Percentiles rank a stretch among this genome's conserved stretches.
phyloP scores from a whole-genome alignment of 2,329 filamentous ascomycete species.

The Magnaporthiopsis poae region DNA sequence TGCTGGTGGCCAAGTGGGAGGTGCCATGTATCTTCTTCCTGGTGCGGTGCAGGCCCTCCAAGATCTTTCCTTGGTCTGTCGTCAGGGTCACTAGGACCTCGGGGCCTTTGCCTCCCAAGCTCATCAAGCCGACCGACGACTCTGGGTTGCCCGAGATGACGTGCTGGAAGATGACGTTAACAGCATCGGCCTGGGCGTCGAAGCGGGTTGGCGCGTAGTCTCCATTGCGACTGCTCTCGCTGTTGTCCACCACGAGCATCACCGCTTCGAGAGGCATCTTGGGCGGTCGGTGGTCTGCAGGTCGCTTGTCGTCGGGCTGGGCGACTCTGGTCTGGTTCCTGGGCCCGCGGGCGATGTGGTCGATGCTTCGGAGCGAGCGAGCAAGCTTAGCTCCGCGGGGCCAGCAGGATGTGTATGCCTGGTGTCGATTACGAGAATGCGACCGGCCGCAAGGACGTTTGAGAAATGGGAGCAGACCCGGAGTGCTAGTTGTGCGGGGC shows the following conservation, averaged over 20 bases:
- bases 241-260: conserved; percentile 99
- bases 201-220: conserved; percentile 86
- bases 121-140: conserved; percentile 95
- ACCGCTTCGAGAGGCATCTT: conserved; percentile 98
- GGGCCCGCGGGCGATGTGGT: conserved; percentile 1
- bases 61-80: conserved; percentile 88
- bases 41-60: conserved; percentile 83
- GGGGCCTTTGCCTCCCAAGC: conserved; percentile 94
- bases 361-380: conserved; percentile 11
- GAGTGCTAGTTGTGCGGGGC: background rate
- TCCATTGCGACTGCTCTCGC: conserved; percentile 94
- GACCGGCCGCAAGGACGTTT: background rate
- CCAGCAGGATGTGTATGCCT: background rate
- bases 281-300: conserved; percentile 24
- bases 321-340: background rate
- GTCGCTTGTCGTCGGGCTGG: conserved; percentile 3
- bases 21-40: conserved; percentile 82
- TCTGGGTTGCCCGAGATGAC: conserved; percentile 94
- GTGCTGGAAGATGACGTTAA: conserved; percentile 87
- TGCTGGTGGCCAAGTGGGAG: conserved; percentile 80
- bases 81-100: conserved; percentile 95
- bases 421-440: too few relatives aligned
- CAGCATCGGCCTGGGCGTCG: conserved; percentile 90
- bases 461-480: background rate
- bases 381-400: background rate